Evolutionary conservation across 495 filamentous ascomycete genomes (phyloP).

Genomic region (Penicillium pulvis): DNA sequence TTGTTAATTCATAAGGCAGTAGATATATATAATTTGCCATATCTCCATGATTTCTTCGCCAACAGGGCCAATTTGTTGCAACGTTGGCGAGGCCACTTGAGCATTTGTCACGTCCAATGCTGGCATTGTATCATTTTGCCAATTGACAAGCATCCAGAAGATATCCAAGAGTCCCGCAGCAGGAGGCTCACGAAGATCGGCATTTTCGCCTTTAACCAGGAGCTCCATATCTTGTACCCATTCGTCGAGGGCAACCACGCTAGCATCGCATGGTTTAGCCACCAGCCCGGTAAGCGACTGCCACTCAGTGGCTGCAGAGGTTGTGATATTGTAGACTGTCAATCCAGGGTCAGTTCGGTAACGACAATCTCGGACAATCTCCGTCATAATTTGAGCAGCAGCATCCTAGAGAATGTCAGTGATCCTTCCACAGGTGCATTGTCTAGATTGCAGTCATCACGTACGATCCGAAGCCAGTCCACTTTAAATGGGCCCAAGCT

Average conservation of each 20-base stretch:
- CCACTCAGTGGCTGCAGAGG: not conserved
- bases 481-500: slow-evolving; percentile 5
- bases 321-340: not conserved
- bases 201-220: too few species aligned
- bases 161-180: not conserved
- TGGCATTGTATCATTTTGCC: not conserved
- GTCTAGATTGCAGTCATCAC: not conserved
- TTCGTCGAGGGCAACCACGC: not conserved
- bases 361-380: not conserved
- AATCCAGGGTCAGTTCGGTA: not conserved
- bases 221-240: not conserved
- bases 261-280: not conserved
- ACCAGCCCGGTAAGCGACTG: not conserved
- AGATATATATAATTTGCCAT: slow-evolving; percentile 3
- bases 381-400: not conserved
- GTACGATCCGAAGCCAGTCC: slow-evolving; percentile 10
- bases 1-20: not conserved
- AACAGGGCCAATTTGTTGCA: not conserved
- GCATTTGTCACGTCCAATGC: too few species aligned
- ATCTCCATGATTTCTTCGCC: not conserved
- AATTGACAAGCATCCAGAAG: not conserved
- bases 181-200: not conserved
- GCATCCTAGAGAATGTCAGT: not conserved
- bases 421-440: too few species aligned
- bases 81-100: not conserved